These are phyloP conservation scores for Malus sieversii DNA, from an alignment of 306 rosid species.

Conservation along the genomic window DNA sequence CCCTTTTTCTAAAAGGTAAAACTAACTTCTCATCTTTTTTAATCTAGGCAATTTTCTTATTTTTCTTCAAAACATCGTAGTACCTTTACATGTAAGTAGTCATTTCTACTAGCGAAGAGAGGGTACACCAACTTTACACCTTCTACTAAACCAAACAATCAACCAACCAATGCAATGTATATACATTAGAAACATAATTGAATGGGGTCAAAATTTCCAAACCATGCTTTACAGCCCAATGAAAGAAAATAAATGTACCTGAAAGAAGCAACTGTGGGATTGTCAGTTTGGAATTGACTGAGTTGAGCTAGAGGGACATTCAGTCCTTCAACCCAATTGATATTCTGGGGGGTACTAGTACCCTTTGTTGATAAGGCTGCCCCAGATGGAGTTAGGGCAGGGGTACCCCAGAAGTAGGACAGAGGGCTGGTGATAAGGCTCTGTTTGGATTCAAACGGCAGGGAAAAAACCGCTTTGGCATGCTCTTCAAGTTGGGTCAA, in stretches of 20 bases:
- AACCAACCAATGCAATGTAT: not conserved
- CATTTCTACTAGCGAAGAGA: not conserved
- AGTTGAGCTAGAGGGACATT: slow-evolving; percentile 42
- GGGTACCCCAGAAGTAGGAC: slow-evolving; percentile 71
- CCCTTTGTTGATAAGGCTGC: slow-evolving; percentile 14
- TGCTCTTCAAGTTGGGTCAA: slow-evolving; percentile 30
- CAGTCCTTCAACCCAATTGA: slow-evolving; percentile 62
- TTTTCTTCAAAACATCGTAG: not conserved
- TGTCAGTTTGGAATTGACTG: slow-evolving; percentile 23
- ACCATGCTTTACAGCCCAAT: no score
- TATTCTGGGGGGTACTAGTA: slow-evolving; percentile 4
- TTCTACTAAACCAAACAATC: not conserved
- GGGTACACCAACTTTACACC: not conserved
- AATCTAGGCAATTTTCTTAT: not conserved
- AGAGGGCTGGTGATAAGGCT: slow-evolving; percentile 28
- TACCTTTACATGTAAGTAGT: no score
- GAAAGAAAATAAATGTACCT: slow-evolving; percentile 17
- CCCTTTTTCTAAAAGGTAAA: not conserved
- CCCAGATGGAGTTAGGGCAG: slow-evolving; percentile 50
- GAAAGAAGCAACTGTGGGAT: slow-evolving; percentile 32
- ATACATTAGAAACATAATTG: not conserved
- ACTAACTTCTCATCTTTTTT: not conserved
- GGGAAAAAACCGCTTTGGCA: slow-evolving; percentile 28
- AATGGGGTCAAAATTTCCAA: not conserved
- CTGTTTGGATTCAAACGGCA: slow-evolving; percentile 47